phyloP scores from a whole-genome alignment of 2,329 filamentous ascomycete species.

The Xylaria sp. region DNA sequence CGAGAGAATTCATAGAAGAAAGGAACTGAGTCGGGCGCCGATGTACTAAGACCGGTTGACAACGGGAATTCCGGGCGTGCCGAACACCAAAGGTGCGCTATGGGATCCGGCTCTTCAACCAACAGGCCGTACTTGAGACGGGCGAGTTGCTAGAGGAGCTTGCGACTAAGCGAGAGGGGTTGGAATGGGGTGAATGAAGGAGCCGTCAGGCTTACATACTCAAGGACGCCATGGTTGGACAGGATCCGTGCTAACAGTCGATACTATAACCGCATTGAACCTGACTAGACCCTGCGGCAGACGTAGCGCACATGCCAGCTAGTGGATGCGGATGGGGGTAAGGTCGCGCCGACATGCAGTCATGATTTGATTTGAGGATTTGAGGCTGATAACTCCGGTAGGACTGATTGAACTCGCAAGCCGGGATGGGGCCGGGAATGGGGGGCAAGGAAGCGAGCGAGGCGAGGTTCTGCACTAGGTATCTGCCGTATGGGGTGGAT shows the following conservation, averaged over 20 bases:
- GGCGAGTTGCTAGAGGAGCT: neutral
- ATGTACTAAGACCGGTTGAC: neutral
- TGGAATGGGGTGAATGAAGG: slow-evolving; percentile 17
- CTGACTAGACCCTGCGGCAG: slow-evolving; percentile 31
- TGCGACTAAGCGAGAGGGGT: neutral
- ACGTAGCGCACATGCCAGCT: slow-evolving; percentile 39
- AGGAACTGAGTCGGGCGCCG: slow-evolving; percentile 7
- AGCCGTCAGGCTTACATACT: slow-evolving; percentile 45
- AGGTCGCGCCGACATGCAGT: slow-evolving; percentile 44
- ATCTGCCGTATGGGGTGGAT: neutral
- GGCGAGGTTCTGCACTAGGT: neutral
- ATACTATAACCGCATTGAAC: slow-evolving; percentile 44
- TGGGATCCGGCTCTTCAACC: slow-evolving; percentile 12
- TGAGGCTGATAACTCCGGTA: slow-evolving; percentile 31
- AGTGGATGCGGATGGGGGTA: slow-evolving; percentile 37
- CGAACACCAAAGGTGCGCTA: slow-evolving; percentile 13
- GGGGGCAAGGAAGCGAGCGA: neutral
- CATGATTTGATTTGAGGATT: slow-evolving; percentile 41
- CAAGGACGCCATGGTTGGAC: slow-evolving; percentile 44
- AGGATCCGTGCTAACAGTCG: slow-evolving; percentile 6
- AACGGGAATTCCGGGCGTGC: slow-evolving; percentile 20
- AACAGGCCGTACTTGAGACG: neutral
- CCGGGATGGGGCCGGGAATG: slow-evolving; percentile 9
- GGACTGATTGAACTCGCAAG: slow-evolving; percentile 24
- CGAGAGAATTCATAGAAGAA: neutral